A percentile compares a stretch with the other conserved stretches of the same genome.
These are phyloP conservation scores for Picea mariana DNA, from an alignment of 83 land plant genomes.

Conservation along the genomic window DNA sequence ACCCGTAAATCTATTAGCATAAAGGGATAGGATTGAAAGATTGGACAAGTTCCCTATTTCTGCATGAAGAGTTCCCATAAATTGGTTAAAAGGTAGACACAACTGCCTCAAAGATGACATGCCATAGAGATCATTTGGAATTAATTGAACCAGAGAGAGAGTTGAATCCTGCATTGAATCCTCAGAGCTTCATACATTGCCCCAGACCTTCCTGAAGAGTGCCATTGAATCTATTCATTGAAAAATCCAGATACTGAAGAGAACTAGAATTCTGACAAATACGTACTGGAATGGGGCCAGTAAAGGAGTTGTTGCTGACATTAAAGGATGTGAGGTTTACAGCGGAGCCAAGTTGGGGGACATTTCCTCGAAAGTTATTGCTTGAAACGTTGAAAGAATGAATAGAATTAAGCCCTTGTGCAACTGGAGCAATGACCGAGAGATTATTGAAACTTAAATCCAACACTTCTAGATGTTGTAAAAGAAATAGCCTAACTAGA, in stretches of 20 bases:
- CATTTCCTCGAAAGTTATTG: slow-evolving; percentile 34
- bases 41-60: slow-evolving; percentile 32
- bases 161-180: slow-evolving; percentile 19
- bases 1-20: slow-evolving; percentile 28
- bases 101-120: slow-evolving; percentile 18
- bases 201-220: slow-evolving; percentile 21
- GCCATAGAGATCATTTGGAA: slow-evolving; percentile 30
- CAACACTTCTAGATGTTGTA: slow-evolving; percentile 22
- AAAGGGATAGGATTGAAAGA: slow-evolving; percentile 26
- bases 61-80: slow-evolving; percentile 22
- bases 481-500: slow-evolving; percentile 24
- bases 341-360: slow-evolving; percentile 10
- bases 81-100: slow-evolving; percentile 15
- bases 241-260: neutral
- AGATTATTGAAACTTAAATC: slow-evolving; percentile 48
- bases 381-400: slow-evolving; percentile 28
- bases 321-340: slow-evolving; percentile 21
- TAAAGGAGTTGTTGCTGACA: slow-evolving; percentile 36
- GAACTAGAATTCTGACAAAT: slow-evolving; percentile 16
- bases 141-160: slow-evolving; percentile 15
- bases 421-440: slow-evolving; percentile 8
- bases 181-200: slow-evolving; percentile 15
- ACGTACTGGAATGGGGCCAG: slow-evolving; percentile 17
- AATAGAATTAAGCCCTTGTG: slow-evolving; percentile 19
- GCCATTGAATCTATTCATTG: slow-evolving; percentile 25